These are phyloP conservation scores for Cyathus striatus DNA, from an alignment of 768 basidiomycete species.

Conservation along the genomic window DNA sequence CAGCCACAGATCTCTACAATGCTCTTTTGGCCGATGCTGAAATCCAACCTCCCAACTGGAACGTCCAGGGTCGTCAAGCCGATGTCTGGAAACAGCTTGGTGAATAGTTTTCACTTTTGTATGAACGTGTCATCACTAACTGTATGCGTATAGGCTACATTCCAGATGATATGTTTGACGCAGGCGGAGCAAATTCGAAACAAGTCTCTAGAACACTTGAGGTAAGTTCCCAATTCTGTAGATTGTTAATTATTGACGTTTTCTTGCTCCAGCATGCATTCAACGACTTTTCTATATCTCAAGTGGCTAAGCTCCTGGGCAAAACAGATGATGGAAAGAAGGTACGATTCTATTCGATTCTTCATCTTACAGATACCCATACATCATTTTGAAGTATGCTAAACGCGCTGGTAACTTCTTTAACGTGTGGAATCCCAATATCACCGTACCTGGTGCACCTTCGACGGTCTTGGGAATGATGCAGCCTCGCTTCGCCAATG, in stretches of 20 bases:
- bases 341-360: conserved; percentile 21
- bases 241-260: neutral
- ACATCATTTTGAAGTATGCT: conserved; percentile 37
- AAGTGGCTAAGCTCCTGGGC: conserved; percentile 53
- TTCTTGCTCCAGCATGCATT: conserved; percentile 45
- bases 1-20: conserved; percentile 43
- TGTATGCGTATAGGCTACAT: conserved; percentile 28
- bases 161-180: conserved; percentile 32
- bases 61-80: conserved; percentile 56
- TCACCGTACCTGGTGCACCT: conserved; percentile 43
- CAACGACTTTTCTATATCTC: conserved; percentile 59
- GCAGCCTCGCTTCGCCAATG: conserved; percentile 56
- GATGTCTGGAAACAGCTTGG: conserved; percentile 52
- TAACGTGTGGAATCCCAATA: conserved; percentile 57
- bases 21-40: conserved; percentile 60
- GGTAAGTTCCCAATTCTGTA: conserved; percentile 20
- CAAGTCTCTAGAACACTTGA: conserved; percentile 61
- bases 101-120: conserved; percentile 11
- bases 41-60: conserved; percentile 52
- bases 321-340: conserved; percentile 45
- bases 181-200: conserved; percentile 53
- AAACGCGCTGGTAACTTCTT: conserved; percentile 49
- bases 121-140: neutral
- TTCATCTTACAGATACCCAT: neutral
- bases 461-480: conserved; percentile 53